phyloP scores from a whole-genome alignment of 2,329 filamentous ascomycete genomes.

The Acephala macrosclerotiorum region DNA sequence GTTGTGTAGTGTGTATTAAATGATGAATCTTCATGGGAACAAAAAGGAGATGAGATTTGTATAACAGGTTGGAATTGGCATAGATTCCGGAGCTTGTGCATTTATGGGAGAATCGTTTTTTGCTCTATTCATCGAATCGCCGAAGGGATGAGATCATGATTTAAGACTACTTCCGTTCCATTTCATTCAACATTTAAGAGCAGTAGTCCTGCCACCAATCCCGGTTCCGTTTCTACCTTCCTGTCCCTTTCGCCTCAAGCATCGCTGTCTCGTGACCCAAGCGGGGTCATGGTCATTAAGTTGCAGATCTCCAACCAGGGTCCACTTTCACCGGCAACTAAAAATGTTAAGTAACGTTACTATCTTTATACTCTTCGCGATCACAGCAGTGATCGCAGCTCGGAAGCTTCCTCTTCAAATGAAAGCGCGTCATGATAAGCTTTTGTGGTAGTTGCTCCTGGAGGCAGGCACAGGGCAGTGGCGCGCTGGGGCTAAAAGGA shows the following conservation, averaged over 20 bases:
- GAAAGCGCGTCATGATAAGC: not conserved
- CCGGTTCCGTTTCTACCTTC: not conserved
- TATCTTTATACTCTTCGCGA: not conserved
- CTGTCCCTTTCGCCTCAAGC: not conserved
- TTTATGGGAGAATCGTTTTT: not conserved
- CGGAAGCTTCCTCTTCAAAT: not conserved
- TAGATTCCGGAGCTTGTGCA: not conserved
- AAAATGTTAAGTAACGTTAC: constrained; percentile 7
- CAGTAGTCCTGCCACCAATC: constrained; percentile 4
- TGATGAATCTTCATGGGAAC: not conserved
- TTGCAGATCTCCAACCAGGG: constrained; percentile 1
- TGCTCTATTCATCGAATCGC: too few relatives aligned
- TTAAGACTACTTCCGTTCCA: too few relatives aligned
- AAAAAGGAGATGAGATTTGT: not conserved
- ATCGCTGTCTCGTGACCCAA: constrained; percentile 3
- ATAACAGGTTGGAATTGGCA: constrained; percentile 6
- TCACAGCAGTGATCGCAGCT: not conserved
- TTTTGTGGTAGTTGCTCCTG: not conserved
- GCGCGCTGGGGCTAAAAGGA: not conserved
- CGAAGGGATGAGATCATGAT: too few relatives aligned
- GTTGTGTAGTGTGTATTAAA: constrained; percentile 56
- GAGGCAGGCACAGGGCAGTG: not conserved
- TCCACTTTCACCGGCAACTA: constrained; percentile 8
- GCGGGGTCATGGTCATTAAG: not conserved
- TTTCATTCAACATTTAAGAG: not conserved